A percentile compares a stretch with the other conserved stretches of the same genome.
Conservation (phyloP, 83 land plant species). For the Larix sibirica region DNA sequence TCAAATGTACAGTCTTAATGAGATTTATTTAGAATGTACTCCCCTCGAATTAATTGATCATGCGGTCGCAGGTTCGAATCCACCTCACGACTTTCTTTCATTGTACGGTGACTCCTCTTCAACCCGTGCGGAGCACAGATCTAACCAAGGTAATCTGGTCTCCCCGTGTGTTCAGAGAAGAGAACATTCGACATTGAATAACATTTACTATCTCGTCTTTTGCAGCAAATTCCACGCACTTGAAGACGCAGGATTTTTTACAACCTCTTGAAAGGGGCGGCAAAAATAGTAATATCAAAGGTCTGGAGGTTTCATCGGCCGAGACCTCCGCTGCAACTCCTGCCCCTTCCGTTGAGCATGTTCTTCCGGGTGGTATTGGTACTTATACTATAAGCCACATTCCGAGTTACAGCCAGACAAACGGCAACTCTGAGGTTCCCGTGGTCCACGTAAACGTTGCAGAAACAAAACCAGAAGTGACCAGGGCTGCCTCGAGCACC, state of each 20-base stretch:
- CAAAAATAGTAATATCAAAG: conserved; percentile 11
- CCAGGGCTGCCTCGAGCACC: conserved; percentile 31
- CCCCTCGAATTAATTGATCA: neutral
- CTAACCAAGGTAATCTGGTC: conserved; percentile 20
- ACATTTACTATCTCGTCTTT: conserved; percentile 14
- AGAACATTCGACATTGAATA: neutral
- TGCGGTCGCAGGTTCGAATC: conserved; percentile 42
- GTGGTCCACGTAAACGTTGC: conserved; percentile 19
- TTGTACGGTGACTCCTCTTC: conserved; percentile 38
- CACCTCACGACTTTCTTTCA: conserved; percentile 64
- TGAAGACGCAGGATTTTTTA: conserved; percentile 62
- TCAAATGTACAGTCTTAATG: neutral
- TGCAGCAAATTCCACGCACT: conserved; percentile 35
- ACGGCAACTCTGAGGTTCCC: conserved; percentile 35
- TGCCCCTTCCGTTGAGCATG: conserved; percentile 39
- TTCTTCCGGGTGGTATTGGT: conserved; percentile 67
- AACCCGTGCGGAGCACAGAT: conserved; percentile 25
- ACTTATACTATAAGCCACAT: conserved; percentile 63
- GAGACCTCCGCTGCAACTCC: conserved; percentile 30
- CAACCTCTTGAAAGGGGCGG: conserved; percentile 47
- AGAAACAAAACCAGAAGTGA: conserved; percentile 28
- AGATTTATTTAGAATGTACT: neutral
- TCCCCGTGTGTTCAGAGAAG: neutral
- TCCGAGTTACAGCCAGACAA: conserved; percentile 23
- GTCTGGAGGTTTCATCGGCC: conserved; percentile 21